Evolutionary conservation across 2,329 filamentous ascomycete genomes (phyloP), one percentile per base, ranked within the genome.

Genomic region (Phaeosphaeriaceae sp.): DNA sequence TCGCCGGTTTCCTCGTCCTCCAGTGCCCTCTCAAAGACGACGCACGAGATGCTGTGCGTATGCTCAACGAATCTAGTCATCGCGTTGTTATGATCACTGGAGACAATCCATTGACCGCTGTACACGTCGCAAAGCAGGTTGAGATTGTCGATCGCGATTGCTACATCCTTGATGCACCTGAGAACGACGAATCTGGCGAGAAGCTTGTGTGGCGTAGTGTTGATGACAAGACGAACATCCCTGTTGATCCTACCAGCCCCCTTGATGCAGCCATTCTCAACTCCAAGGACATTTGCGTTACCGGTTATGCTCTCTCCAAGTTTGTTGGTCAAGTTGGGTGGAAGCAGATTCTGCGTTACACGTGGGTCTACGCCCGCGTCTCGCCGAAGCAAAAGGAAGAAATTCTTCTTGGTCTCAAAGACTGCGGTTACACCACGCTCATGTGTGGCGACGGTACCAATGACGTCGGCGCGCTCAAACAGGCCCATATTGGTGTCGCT

Each of bases 381-480:
- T 99, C 95, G 1, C 95, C 95, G 9, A 97, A 97, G 84, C 95
- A 99, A 74, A 99, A 99, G 82, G 95, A 99, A 78, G 93, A 98
- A 54, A 98, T 99, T 72, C 85, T 99, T n/a, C 86, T 97, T 21
- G 95, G 95, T 40, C 87, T 98, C 61, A 97, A 97, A 81, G 93
- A 97, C 71, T 91, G 92, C 81, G 95, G 95, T 50, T 99, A 99
- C 82, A 97, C 95, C 60, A 99, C 95, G 27, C 86, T 99, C 62
- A 99, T 99, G 95, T 96, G 93, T 70, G 95, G 95, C 78, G 95
- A 99, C 73, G 95, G 95, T 63, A 99, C 95, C 54, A 99, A 99
- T 78, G 95, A 99, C 74, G 95, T 99, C 54, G 95, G 95, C 65
- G 95, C 95, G 46, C 83, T 99, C 73, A 99, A 99, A 84, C 95